Evolutionary conservation across 768 basidiomycete genomes (phyloP).

Genomic region (Rhodocollybia butyracea): DNA sequence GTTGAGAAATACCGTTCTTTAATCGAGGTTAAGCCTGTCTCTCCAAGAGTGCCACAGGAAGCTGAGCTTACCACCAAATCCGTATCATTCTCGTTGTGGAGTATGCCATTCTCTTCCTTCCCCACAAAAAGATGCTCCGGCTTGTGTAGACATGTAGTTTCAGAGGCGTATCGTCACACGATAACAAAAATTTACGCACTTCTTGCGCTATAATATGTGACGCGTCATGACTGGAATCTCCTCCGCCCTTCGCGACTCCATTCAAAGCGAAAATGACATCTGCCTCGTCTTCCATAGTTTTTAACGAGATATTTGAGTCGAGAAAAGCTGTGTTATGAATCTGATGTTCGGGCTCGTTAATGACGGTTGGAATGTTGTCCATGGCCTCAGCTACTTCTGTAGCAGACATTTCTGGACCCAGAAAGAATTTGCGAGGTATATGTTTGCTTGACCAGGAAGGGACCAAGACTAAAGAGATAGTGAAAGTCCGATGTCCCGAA

Average conservation of each 20-base stretch:
- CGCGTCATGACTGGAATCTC: not conserved
- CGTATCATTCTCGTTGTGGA: not conserved
- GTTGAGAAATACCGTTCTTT: not conserved
- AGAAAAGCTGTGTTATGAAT: not conserved
- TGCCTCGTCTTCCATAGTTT: not conserved
- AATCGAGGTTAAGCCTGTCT: not conserved
- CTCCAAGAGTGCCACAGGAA: not conserved
- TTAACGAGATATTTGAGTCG: not conserved
- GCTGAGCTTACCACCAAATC: not conserved
- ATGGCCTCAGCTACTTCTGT: not conserved
- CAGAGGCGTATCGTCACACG: not conserved
- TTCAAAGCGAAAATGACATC: not conserved
- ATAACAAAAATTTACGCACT: not conserved
- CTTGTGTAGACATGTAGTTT: not conserved
- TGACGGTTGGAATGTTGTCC: not conserved
- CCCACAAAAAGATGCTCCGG: not conserved
- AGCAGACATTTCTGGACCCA: not conserved
- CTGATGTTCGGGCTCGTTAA: not conserved
- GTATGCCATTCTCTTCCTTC: no score
- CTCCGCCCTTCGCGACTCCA: not conserved
- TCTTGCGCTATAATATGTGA: not conserved
- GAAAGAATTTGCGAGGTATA: not conserved
- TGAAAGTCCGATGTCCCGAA: no score
- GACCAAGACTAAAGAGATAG: no score
- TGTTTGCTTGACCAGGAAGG: not conserved